These are phyloP conservation scores for Ustilago vetiveriae DNA, from an alignment of 1,284 basidiomycete genomes.

Conservation along the genomic window DNA sequence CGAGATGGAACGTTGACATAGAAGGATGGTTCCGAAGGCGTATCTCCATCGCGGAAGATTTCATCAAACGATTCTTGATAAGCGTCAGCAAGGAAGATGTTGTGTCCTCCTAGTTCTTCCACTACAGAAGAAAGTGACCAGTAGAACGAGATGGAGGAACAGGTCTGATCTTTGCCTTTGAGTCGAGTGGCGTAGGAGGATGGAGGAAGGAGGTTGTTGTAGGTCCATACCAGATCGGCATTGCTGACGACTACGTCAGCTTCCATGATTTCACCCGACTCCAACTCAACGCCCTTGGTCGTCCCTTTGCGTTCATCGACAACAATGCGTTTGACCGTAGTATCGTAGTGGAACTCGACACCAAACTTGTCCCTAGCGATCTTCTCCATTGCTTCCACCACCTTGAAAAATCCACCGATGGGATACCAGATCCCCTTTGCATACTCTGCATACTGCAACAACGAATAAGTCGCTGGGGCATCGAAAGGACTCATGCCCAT, in stretches of 20 bases:
- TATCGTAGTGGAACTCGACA: constrained; percentile 69
- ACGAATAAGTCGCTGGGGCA: constrained; percentile 71
- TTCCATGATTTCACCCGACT: constrained; percentile 67
- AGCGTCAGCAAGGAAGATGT: constrained; percentile 68
- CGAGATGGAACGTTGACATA: constrained; percentile 72
- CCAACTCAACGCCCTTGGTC: constrained; percentile 68
- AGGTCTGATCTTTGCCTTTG: constrained; percentile 67
- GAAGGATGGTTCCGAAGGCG: constrained; percentile 71
- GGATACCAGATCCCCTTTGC: constrained; percentile 72
- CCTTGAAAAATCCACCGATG: constrained; percentile 70
- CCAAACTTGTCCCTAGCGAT: constrained; percentile 68
- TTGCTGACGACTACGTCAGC: constrained; percentile 72
- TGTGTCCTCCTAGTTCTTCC: constrained; percentile 70
- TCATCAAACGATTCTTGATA: constrained; percentile 71
- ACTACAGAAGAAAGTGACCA: constrained; percentile 70
- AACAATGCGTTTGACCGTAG: constrained; percentile 68
- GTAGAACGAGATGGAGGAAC: constrained; percentile 72
- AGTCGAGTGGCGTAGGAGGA: constrained; percentile 63
- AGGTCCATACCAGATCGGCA: constrained; percentile 71
- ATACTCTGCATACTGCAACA: constrained; percentile 72
- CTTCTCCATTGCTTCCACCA: constrained; percentile 69
- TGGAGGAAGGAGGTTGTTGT: constrained; percentile 69
- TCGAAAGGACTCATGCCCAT: constrained; percentile 71
- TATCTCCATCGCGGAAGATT: constrained; percentile 70
- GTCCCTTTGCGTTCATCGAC: constrained; percentile 28